Evolutionary conservation across 805 yeast species (phyloP).

Genomic region (Metschnikowia rubicola): DNA sequence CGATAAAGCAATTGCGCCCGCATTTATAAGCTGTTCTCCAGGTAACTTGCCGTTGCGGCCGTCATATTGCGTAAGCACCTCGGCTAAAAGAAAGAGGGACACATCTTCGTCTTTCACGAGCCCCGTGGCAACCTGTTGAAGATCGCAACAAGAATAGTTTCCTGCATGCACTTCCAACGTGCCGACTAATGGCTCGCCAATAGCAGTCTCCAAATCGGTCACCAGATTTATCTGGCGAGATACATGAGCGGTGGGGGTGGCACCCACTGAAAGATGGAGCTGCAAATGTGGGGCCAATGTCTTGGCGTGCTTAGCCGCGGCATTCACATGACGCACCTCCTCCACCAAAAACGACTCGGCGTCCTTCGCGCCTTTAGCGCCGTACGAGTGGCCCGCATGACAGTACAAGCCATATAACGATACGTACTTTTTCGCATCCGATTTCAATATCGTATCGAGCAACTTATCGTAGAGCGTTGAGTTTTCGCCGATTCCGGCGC

Average conservation of each 20-base stretch:
- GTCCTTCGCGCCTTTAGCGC: slow-evolving; percentile 39
- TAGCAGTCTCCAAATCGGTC: slow-evolving; percentile 18
- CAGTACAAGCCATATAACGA: slow-evolving; percentile 67
- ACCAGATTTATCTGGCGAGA: slow-evolving; percentile 28
- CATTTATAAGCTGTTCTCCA: slow-evolving; percentile 64
- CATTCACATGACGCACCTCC: slow-evolving; percentile 56
- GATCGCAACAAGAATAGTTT: slow-evolving; percentile 67
- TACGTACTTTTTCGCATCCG: slow-evolving; percentile 23
- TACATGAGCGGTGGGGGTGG: slow-evolving; percentile 77
- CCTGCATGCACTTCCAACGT: slow-evolving; percentile 77
- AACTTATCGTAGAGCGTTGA: slow-evolving; percentile 21
- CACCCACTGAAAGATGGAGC: slow-evolving; percentile 67
- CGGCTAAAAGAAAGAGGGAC: slow-evolving; percentile 19
- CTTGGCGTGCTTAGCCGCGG: slow-evolving; percentile 44
- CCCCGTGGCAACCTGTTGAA: slow-evolving; percentile 73
- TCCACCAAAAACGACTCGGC: slow-evolving; percentile 49
- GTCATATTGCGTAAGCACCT: slow-evolving; percentile 50
- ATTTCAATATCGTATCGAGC: slow-evolving; percentile 11
- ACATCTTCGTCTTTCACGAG: slow-evolving; percentile 28
- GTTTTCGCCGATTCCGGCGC: slow-evolving; percentile 53
- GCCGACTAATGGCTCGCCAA: slow-evolving; percentile 31
- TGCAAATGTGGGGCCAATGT: slow-evolving; percentile 32
- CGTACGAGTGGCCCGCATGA: slow-evolving; percentile 78
- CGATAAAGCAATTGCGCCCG: slow-evolving; percentile 69
- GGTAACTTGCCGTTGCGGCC: slow-evolving; percentile 47